These are phyloP conservation scores for Prunus padus DNA, from an alignment of 306 rosid species.

Conservation along the genomic window DNA sequence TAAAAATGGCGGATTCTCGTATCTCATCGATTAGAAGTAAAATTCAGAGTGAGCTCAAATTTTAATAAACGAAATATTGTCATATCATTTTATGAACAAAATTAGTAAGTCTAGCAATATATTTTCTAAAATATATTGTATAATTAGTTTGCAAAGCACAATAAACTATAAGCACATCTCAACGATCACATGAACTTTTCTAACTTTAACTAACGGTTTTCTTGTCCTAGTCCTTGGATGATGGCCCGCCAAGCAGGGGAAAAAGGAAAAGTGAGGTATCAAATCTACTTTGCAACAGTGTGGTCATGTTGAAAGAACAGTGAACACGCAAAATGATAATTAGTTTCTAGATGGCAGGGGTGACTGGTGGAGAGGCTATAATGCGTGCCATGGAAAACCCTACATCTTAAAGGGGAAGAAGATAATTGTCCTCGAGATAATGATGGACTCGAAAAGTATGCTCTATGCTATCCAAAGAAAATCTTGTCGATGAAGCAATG, in stretches of 20 bases:
- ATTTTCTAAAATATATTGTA: too few relatives aligned
- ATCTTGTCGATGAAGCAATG: slow-evolving; percentile 23
- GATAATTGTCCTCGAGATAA: slow-evolving; percentile 7
- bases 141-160: too few relatives aligned
- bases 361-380: not conserved
- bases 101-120: not conserved
- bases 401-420: slow-evolving; percentile 2
- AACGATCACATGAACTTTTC: too few relatives aligned
- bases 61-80: too few relatives aligned
- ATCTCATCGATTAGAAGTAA: too few relatives aligned
- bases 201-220: not conserved
- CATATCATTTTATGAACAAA: too few relatives aligned
- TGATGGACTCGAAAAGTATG: slow-evolving; percentile 14
- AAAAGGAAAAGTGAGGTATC: slow-evolving; percentile 10
- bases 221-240: not conserved
- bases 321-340: not conserved
- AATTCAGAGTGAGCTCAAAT: too few relatives aligned
- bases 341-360: not conserved
- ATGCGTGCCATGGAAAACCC: slow-evolving; percentile 2
- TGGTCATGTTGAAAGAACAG: slow-evolving; percentile 7
- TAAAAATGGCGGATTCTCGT: too few relatives aligned
- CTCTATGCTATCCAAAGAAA: not conserved
- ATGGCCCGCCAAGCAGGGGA: not conserved
- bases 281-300: slow-evolving; percentile 13
- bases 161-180: too few relatives aligned